Base-by-base conservation (phyloP, 1,139 yeast species). In the Magnusiomyces starmeri region DNA sequence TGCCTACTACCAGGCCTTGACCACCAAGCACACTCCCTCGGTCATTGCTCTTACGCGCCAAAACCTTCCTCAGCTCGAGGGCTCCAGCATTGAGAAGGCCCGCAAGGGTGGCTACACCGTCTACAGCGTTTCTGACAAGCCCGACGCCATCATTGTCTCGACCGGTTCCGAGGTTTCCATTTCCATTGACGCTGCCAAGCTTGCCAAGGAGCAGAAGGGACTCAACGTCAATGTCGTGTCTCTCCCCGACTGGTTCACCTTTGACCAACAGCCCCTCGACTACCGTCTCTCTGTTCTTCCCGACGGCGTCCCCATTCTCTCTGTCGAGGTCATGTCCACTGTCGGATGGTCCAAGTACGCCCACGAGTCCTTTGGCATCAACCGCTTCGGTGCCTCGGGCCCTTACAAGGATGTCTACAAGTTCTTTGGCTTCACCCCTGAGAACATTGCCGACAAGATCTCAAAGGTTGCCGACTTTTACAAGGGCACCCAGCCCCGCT, bases 351-450 rank as follows among this genome's bases (percentile, higher is more conserved):
- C 83, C 65, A 86, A 84, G 74, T 94, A 89, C 78, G 82, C 97
- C 57, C 98, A 94, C 76, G 95, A 86, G 76, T 95, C 89, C 72
- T 87, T 92, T 67, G 97, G 97, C 72, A 79, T 94, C 70, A 81
- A 89, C 81, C 82, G 89, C 75, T 94, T 92, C 69, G 99, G 99
- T 79, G 95, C 94, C 60, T 89, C 97, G 57, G 98, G 96, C 71
- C 87, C 88, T 71, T 95, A 85, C 67, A 74, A 75, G 56, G 88
- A 85, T 58, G 79, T 92, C 56, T 94, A 82, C 83, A 81, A 86
- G 73, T 75, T 69, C 77, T 87, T 90, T 64, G 96, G 81, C 60
- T 92, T 94, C 78, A 90, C 96, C 53, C 85, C 94, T 60, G 97
- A 88, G 69, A 96, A 96, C 62, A 78, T 94, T 71, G 92, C 95